Base-by-base conservation (phyloP, 2,329 filamentous ascomycete genomes). In the Microsporum canis region DNA sequence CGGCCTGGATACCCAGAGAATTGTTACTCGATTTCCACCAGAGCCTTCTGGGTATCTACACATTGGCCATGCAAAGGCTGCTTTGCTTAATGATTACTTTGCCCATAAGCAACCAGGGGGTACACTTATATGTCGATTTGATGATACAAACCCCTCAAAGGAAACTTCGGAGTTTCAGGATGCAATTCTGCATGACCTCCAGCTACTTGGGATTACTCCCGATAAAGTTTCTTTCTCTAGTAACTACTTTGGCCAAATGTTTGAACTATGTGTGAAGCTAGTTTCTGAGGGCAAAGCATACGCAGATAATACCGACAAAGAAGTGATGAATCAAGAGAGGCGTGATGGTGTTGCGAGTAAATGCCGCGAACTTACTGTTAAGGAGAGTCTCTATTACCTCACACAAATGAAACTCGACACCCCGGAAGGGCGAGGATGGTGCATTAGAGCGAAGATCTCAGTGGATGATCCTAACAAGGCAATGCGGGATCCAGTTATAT, bases 161-260 rank as follows among this genome's bases (percentile, higher is more conserved):
- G 91, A 96, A 80, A 95, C 92, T 78, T 85, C 91, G 71, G 91
- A 95, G 77, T 96, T 85, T 71, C 87, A 95, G 71, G 89, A 96
- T 75, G 82, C 89, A 5, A 96, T 96, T 64, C 80, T 95, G 47
- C 87, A 94, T 77, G 91, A 96, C 74, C 81, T 95, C 47, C 84
- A 85, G 60, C 80, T 95, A 61, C 88, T 96, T 79, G 90, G 89
- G 39, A 87, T 96, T 74, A 87, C 86, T 74, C 87, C 89, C 33
- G 90, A 94, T 72, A 81, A 81, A 64, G 80, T 90, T 61, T 87
- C 88, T 8, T 91, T 91, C 77, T 95, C 91, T 3, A 91, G 88
- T 67, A 89, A 96, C 77, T 91, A 92, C 79, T 95, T 96, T 73
- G 83, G 95, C 70, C 82, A 89, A 71, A 82, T 96, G 6, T 91